Evolutionary conservation across 106 monocot genomes (phyloP), one percentile per base, ranked within the genome.

Genomic region (Allium sativum): DNA sequence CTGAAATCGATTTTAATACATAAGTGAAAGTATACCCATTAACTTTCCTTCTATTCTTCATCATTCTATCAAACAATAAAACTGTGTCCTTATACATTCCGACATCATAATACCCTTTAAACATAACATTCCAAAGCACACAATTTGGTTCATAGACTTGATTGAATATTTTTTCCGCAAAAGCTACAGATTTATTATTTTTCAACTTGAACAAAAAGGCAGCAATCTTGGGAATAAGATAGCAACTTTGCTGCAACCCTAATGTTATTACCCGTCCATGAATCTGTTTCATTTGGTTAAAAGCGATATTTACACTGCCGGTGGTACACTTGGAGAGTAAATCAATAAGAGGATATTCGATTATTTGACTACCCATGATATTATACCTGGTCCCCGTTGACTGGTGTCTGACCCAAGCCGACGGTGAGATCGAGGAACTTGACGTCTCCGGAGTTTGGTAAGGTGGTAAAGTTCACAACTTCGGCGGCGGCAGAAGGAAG

Each of bases 41-140:
- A 62, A 46, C 62, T 20, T 48, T 47, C n/a, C 77, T 56, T 40
- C 31, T 58, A 18, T 47, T 52, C 58, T n/a, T 60, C 60, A 44
- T 60, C 88, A 84, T 88, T 14, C 20, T 57, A 16, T 45, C 18
- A 55, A 83, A 88, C 42, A 75, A 40, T 7, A 17, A 43, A 8
- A 88, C 55, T 6, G 77, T 67, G 8, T 78, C 69, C 7, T 19
- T 2, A 58, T 77, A 65, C 17, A 68, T 21, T 3, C 70, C 68
- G 0, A 14, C 64, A 11, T 63, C 67, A 0, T 67, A 58, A 70
- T 68, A 71, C 3, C 82, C 82, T 18, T 74, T 76, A 50, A 87
- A 63, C 78, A 87, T 77, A 57, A 82, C 73, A 63, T 87, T 87
- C 64, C 65, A 79, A 45, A 74, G 55, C 14, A 82, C 62, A 1